phyloP scores from a whole-genome alignment of 1,284 basidiomycete species.

The Trichosporon sp. region DNA sequence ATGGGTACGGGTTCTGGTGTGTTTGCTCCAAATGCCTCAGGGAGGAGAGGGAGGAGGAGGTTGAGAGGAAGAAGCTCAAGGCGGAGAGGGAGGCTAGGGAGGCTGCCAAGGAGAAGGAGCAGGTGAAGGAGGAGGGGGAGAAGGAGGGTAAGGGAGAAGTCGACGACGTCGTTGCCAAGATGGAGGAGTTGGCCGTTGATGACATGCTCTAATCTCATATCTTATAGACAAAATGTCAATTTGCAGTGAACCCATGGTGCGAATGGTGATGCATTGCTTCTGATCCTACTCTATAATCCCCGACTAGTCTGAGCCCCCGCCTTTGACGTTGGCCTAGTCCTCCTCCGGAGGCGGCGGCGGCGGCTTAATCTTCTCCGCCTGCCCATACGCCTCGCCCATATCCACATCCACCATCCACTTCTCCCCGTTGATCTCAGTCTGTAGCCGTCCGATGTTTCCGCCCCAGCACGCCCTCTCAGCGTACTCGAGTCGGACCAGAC shows the following conservation, averaged over 20 bases:
- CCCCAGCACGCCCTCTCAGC: constrained; percentile 49
- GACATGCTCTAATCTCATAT: constrained; percentile 25
- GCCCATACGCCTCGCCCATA: constrained; percentile 47
- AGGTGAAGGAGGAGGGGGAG: constrained; percentile 59
- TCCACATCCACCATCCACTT: constrained; percentile 45
- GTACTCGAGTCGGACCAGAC: constrained; percentile 53
- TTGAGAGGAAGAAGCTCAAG: constrained; percentile 16
- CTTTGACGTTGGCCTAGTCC: not conserved
- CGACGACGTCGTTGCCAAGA: constrained; percentile 17
- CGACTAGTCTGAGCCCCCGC: too few species aligned
- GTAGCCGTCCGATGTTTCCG: constrained; percentile 34
- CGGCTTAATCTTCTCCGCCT: constrained; percentile 30
- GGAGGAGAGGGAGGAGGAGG: constrained; percentile 58
- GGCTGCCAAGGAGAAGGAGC: constrained; percentile 24
- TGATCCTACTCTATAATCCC: not conserved
- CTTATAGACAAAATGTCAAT: not conserved
- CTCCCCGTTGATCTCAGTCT: constrained; percentile 37
- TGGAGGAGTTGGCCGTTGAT: constrained; percentile 29
- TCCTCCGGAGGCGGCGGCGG: constrained; percentile 28
- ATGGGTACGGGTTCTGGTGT: constrained; percentile 76
- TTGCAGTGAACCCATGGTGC: not conserved
- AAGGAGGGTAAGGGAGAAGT: constrained; percentile 45
- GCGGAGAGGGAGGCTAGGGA: constrained; percentile 51
- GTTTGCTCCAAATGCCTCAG: constrained; percentile 66
- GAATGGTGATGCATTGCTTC: constrained; percentile 4